Evolutionary conservation across 208 protist genomes (phyloP).

Genomic region (Kentomonas sorsogonicus): DNA sequence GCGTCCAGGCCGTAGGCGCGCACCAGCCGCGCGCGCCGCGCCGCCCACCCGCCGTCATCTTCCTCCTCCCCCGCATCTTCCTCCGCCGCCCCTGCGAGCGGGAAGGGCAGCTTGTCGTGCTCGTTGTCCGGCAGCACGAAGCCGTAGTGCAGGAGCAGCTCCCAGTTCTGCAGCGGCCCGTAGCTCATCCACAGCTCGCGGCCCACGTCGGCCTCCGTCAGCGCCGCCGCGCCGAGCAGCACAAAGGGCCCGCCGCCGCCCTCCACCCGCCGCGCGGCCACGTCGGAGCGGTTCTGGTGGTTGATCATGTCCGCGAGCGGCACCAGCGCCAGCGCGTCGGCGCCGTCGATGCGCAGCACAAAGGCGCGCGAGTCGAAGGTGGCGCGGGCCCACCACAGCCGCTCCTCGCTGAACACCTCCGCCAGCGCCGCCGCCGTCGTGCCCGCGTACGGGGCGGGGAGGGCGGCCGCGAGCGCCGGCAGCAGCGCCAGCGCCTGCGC

Average conservation of each 20-base stretch:
- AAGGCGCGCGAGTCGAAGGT: conserved; percentile 89
- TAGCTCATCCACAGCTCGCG: conserved; percentile 91
- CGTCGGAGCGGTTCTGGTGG: conserved; percentile 72
- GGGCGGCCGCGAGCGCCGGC: conserved; percentile 28
- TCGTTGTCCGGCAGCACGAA: conserved; percentile 79
- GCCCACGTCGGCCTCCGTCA: conserved; percentile 47
- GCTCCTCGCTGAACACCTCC: conserved; percentile 39
- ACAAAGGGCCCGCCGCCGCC: conserved; percentile 65
- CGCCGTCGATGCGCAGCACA: conserved; percentile 78
- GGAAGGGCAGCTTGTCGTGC: conserved; percentile 82
- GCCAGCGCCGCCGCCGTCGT: conserved; percentile 14
- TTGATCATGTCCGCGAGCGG: conserved; percentile 90
- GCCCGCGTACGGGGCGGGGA: not conserved
- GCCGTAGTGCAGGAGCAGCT: conserved; percentile 89
- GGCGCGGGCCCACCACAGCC: conserved; percentile 73
- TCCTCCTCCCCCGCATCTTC: conserved; percentile 7
- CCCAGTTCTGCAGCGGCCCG: conserved; percentile 91
- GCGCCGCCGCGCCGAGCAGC: conserved; percentile 65
- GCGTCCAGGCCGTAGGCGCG: conserved; percentile 39
- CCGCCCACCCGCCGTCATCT: conserved; percentile 32
- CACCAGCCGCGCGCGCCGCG: conserved; percentile 39
- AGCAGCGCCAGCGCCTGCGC: conserved; percentile 31
- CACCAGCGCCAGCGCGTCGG: conserved; percentile 60
- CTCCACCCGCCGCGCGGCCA: conserved; percentile 73
- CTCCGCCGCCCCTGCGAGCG: conserved; percentile 25